Percentiles rank a stretch among this genome's conserved stretches.
phyloP scores from a whole-genome alignment of 441 rosid species.

The Melianthus villosus region DNA sequence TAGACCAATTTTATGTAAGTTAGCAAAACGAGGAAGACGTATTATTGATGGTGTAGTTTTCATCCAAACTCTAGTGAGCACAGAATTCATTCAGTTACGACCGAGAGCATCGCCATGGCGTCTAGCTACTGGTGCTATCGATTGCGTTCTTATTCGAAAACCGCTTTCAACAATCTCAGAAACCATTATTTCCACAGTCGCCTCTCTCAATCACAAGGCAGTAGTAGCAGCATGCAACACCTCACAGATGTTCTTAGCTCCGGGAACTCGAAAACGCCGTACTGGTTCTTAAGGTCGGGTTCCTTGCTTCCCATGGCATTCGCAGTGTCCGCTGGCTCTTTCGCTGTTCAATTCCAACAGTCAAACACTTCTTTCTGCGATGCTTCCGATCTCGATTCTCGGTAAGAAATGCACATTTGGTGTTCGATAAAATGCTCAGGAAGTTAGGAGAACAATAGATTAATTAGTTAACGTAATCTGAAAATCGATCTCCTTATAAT shows the following conservation, averaged over 20 bases:
- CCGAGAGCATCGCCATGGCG: no score
- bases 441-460: no score
- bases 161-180: slow-evolving; percentile 16
- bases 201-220: no score
- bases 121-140: slow-evolving; percentile 30
- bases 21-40: no score
- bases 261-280: slow-evolving; percentile 9
- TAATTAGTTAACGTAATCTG: neutral
- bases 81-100: no score
- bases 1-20: no score
- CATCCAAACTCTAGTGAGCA: no score
- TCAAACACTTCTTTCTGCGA: slow-evolving; percentile 39
- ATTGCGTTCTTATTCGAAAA: slow-evolving; percentile 31
- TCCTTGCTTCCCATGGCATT: slow-evolving; percentile 35
- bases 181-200: slow-evolving; percentile 11
- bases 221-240: slow-evolving; percentile 6
- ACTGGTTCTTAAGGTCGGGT: slow-evolving; percentile 15
- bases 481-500: neutral
- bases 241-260: slow-evolving; percentile 1
- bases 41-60: no score
- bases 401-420: slow-evolving; percentile 11
- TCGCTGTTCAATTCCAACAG: slow-evolving; percentile 26
- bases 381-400: slow-evolving; percentile 24
- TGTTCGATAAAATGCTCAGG: neutral
- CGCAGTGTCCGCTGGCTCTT: slow-evolving; percentile 37